Percentiles rank a stretch among this genome's conserved stretches.
These are phyloP conservation scores for Fremontodendron californicum DNA, from an alignment of 345 rosid genomes.

Conservation along the genomic window DNA sequence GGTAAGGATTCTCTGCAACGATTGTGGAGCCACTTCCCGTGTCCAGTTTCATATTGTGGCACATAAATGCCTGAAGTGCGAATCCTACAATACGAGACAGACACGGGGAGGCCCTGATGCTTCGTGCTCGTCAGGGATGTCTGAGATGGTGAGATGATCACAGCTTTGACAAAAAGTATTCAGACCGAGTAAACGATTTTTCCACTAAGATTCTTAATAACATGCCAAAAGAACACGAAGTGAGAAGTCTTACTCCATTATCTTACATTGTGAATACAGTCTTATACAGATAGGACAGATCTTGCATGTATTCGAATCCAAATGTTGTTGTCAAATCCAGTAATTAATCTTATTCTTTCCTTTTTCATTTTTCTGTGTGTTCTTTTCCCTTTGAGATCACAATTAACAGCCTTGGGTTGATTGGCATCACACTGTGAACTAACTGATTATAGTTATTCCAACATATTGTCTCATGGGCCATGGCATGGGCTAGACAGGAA, in stretches of 20 bases:
- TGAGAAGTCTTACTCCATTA: not conserved
- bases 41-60: conserved; percentile 74
- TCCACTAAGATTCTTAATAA: not conserved
- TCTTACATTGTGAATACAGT: not conserved
- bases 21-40: conserved; percentile 55
- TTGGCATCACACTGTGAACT: no score
- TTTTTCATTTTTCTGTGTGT: not conserved
- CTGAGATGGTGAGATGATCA: conserved; percentile 49
- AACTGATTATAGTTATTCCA: not conserved
- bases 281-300: not conserved
- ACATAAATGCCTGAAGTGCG: conserved; percentile 60
- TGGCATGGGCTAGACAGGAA: not conserved
- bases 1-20: conserved; percentile 94
- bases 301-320: not conserved
- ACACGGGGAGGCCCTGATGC: conserved; percentile 47
- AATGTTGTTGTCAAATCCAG: not conserved
- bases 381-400: not conserved
- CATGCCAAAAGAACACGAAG: not conserved
- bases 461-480: no score
- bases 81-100: conserved; percentile 78
- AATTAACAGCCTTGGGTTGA: no score
- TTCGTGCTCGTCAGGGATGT: conserved; percentile 46
- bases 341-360: not conserved
- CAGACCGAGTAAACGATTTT: not conserved
- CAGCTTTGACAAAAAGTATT: not conserved